Evolutionary conservation across 2,329 filamentous ascomycete species (phyloP).

Genomic region (Colletotrichum tropicale): DNA sequence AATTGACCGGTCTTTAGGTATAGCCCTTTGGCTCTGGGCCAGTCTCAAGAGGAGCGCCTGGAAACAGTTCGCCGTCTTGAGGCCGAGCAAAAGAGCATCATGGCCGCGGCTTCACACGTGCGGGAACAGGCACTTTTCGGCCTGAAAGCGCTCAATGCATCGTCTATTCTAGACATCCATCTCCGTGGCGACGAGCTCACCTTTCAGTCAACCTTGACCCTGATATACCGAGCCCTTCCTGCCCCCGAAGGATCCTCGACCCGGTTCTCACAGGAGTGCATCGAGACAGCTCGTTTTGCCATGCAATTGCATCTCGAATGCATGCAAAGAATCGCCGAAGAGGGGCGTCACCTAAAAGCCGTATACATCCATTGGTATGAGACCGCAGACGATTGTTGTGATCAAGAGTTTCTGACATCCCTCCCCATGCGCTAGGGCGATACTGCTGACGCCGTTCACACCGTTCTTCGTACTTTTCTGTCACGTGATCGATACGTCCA

Average conservation of each 20-base stretch:
- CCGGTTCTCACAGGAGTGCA: conserved; percentile 53
- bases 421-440: conserved; percentile 43
- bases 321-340: conserved; percentile 38
- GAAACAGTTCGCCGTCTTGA: conserved; percentile 43
- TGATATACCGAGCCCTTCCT: conserved; percentile 58
- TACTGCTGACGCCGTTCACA: conserved; percentile 61
- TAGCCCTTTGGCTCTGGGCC: conserved; percentile 48
- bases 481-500: conserved; percentile 58
- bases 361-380: conserved; percentile 59
- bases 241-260: conserved; percentile 43
- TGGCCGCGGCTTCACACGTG: conserved; percentile 37
- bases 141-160: conserved; percentile 41
- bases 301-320: conserved; percentile 50
- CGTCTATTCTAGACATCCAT: conserved; percentile 46
- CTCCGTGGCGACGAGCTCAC: conserved; percentile 52
- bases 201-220: conserved; percentile 51
- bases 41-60: conserved; percentile 42
- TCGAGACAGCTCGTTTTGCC: conserved; percentile 54
- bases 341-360: conserved; percentile 43
- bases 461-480: conserved; percentile 66
- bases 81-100: conserved; percentile 39
- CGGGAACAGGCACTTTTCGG: conserved; percentile 39
- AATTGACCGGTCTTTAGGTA: conserved; percentile 43
- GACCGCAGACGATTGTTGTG: background rate
- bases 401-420: conserved; percentile 6